Conservation (phyloP, 345 rosid species). For the Salix arbutifolia region DNA sequence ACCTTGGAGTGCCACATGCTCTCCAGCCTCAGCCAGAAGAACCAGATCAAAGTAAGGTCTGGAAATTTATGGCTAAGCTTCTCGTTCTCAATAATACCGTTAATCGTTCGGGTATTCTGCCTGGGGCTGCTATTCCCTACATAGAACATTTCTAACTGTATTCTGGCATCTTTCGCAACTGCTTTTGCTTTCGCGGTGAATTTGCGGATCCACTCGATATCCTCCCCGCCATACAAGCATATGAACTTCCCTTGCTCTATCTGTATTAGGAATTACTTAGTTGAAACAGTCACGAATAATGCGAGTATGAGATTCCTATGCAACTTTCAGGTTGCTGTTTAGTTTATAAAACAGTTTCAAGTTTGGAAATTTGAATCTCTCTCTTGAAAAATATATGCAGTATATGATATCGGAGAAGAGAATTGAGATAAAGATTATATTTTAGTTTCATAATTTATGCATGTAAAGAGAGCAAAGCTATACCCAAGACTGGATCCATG, state of each 20-base stretch:
- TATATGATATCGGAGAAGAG: background rate
- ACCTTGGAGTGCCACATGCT: slow-evolving; percentile 71
- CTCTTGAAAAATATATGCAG: background rate
- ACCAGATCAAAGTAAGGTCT: slow-evolving; percentile 46
- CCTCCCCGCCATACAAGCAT: slow-evolving; percentile 78
- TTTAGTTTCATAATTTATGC: background rate
- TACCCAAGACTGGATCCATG: slow-evolving; percentile 33
- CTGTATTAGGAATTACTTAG: slow-evolving; percentile 2
- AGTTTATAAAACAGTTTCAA: background rate
- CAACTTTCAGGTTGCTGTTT: background rate
- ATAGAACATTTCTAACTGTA: slow-evolving; percentile 54
- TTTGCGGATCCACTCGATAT: slow-evolving; percentile 62
- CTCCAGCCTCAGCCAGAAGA: slow-evolving; percentile 57
- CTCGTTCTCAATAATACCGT: slow-evolving; percentile 25
- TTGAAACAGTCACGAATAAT: background rate
- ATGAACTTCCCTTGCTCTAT: slow-evolving; percentile 35
- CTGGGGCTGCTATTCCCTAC: slow-evolving; percentile 67
- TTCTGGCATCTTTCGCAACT: slow-evolving; percentile 38
- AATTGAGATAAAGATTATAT: background rate
- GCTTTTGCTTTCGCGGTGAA: slow-evolving; percentile 32
- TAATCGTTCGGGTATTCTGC: slow-evolving; percentile 42
- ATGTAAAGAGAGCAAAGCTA: no score
- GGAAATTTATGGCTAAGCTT: slow-evolving; percentile 40
- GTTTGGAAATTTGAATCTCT: background rate
- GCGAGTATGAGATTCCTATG: background rate